A percentile compares a stretch with the other conserved stretches of the same genome.
Evolutionary conservation across 202 grass and related monocot genomes (phyloP).

Genomic region (Schoenoplectus triqueter): DNA sequence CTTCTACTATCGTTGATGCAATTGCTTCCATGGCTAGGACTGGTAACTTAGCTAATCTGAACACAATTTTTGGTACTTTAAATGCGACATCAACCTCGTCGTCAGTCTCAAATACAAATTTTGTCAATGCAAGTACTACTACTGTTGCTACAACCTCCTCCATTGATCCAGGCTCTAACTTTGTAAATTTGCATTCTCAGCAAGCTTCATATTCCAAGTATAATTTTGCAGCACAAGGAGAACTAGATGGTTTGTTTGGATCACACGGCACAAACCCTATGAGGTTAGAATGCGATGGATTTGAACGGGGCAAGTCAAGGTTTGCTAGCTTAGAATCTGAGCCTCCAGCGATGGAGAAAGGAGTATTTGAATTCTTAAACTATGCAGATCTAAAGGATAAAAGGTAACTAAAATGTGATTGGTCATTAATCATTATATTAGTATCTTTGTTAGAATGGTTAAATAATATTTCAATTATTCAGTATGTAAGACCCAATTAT

Average conservation of each 20-base stretch:
- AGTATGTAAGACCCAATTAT: neutral
- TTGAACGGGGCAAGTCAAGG: conserved; percentile 27
- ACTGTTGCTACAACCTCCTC: conserved; percentile 35
- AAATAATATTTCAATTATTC: conserved; percentile 10
- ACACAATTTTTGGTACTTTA: conserved; percentile 27
- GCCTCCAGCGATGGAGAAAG: conserved; percentile 35
- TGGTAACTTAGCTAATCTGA: conserved; percentile 22
- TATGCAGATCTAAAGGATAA: conserved; percentile 35
- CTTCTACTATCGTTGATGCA: conserved; percentile 36
- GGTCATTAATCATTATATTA: neutral
- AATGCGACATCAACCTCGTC: conserved; percentile 41
- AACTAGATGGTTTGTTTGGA: conserved; percentile 23
- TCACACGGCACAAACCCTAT: conserved; percentile 23
- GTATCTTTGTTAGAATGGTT: neutral
- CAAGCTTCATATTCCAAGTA: conserved; percentile 32
- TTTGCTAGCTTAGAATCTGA: conserved; percentile 27
- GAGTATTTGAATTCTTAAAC: conserved; percentile 39
- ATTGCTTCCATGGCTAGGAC: conserved; percentile 39
- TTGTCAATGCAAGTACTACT: conserved; percentile 39
- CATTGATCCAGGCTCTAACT: conserved; percentile 27
- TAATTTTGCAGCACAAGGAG: conserved; percentile 28
- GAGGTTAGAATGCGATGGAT: conserved; percentile 18
- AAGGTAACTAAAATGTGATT: conserved; percentile 25
- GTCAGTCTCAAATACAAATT: conserved; percentile 38
- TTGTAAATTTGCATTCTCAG: conserved; percentile 35